A percentile compares a stretch with the other conserved stretches of the same genome.
These are phyloP conservation scores for Pleurotus citrinopileatus DNA, from an alignment of 768 basidiomycete genomes.

Conservation along the genomic window DNA sequence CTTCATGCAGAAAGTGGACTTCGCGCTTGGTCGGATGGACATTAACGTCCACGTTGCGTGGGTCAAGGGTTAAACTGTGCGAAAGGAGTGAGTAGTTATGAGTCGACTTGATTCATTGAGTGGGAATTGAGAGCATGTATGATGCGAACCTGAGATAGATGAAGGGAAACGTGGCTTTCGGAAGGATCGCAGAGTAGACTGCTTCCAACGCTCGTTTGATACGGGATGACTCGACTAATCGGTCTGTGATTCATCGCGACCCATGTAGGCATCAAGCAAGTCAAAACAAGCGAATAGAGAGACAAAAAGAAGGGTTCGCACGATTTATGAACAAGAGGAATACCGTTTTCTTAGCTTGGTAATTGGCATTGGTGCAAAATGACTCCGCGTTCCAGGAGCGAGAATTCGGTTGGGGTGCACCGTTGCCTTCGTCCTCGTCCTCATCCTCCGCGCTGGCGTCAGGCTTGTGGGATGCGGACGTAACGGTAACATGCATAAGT, in stretches of 20 bases:
- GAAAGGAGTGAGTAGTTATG: conserved; percentile 2
- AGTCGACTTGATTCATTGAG: too few species aligned
- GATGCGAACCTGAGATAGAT: conserved; percentile 83
- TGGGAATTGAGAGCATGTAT: too few species aligned
- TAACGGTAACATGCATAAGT: conserved; percentile 46
- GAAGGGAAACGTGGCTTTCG: conserved; percentile 89
- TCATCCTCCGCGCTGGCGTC: conserved; percentile 21
- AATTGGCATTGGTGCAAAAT: conserved; percentile 84
- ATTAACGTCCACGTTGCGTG: conserved; percentile 90
- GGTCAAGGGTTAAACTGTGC: conserved; percentile 75
- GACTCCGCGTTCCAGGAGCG: conserved; percentile 72
- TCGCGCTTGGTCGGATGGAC: conserved; percentile 98
- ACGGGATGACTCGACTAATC: conserved; percentile 83
- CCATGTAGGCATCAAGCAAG: too few species aligned
- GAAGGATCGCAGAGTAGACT: conserved; percentile 79
- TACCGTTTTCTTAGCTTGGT: conserved; percentile 81
- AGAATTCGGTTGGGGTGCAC: conserved; percentile 16
- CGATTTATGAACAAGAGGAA: conserved; percentile 95
- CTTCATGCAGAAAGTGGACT: conserved; percentile 92
- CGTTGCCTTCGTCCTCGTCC: conserved; percentile 21
- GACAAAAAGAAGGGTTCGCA: conserved; percentile 51
- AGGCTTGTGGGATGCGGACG: conserved; percentile 22
- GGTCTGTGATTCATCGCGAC: conserved; percentile 74
- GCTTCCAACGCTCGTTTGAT: conserved; percentile 88
- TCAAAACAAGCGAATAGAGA: background rate